These are phyloP conservation scores for Mycogone perniciosa DNA, from an alignment of 2,329 filamentous ascomycete genomes.

Conservation along the genomic window DNA sequence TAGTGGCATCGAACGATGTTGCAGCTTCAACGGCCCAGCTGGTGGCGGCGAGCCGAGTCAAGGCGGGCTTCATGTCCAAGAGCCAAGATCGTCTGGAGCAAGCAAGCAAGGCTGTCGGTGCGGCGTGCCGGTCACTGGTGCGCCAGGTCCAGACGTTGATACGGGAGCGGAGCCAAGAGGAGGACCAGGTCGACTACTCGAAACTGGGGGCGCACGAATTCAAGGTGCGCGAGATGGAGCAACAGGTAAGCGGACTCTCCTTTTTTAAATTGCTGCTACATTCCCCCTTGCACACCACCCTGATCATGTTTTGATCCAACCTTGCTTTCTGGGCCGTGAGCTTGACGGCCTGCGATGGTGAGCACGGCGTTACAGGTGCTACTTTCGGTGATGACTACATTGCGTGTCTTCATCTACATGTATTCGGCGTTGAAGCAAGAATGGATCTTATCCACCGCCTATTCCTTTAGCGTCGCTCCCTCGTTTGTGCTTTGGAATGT, in stretches of 20 bases:
- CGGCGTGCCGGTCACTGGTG: slow-evolving; percentile 80
- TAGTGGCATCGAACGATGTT: slow-evolving; percentile 95
- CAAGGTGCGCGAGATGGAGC: slow-evolving; percentile 98
- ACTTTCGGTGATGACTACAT: too few species aligned
- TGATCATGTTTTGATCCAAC: not conserved
- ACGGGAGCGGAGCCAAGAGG: slow-evolving; percentile 73
- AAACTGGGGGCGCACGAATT: slow-evolving; percentile 91
- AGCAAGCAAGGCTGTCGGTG: slow-evolving; percentile 87
- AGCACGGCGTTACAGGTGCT: too few species aligned
- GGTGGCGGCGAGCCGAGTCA: slow-evolving; percentile 90
- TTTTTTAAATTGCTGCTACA: not conserved
- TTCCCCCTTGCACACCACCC: not conserved
- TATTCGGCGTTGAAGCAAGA: too few species aligned
- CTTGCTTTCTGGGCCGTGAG: not conserved
- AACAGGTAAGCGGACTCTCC: slow-evolving; percentile 62
- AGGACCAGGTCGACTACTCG: slow-evolving; percentile 79
- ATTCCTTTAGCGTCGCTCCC: too few species aligned
- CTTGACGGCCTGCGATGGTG: too few species aligned
- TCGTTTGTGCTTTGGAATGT: slow-evolving; percentile 2
- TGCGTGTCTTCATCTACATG: too few species aligned
- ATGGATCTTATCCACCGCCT: too few species aligned
- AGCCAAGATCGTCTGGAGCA: slow-evolving; percentile 86
- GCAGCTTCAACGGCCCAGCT: slow-evolving; percentile 94
- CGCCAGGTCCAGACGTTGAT: slow-evolving; percentile 94
- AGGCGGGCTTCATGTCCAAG: slow-evolving; percentile 97